Conservation (phyloP, 169 alveolate genomes). For the Plasmodium yoelii region DNA sequence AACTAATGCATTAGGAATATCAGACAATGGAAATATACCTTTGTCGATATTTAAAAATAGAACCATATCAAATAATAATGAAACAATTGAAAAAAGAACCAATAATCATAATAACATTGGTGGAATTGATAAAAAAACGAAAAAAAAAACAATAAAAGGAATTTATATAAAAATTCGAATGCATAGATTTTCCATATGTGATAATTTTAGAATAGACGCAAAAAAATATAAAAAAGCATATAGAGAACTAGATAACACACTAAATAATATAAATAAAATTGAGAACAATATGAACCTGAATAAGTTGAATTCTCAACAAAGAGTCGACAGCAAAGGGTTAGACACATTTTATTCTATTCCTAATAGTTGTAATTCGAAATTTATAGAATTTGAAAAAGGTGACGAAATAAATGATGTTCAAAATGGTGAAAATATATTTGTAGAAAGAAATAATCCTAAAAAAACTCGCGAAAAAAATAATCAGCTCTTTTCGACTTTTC, state of each 20-base stretch:
- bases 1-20: slow-evolving; percentile 21
- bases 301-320: background rate
- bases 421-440: background rate
- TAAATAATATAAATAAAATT: slow-evolving; percentile 32
- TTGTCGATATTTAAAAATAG: background rate
- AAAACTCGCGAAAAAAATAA: background rate
- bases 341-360: slow-evolving; percentile 76
- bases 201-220: slow-evolving; percentile 42
- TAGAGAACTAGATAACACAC: slow-evolving; percentile 16
- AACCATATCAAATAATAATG: background rate
- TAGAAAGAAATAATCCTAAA: background rate
- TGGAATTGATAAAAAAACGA: background rate
- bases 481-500: slow-evolving; percentile 26
- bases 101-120: background rate
- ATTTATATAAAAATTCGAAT: slow-evolving; percentile 61
- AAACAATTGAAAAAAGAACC: background rate
- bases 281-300: slow-evolving; percentile 10
- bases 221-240: slow-evolving; percentile 67
- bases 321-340: slow-evolving; percentile 18
- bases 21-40: slow-evolving; percentile 13
- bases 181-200: slow-evolving; percentile 72
- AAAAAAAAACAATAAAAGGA: background rate
- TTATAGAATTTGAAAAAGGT: background rate
- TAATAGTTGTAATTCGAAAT: slow-evolving; percentile 55
- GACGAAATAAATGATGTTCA: slow-evolving; percentile 13